phyloP scores from a whole-genome alignment of 2,329 filamentous ascomycete genomes.

The Leptographium procerum region DNA sequence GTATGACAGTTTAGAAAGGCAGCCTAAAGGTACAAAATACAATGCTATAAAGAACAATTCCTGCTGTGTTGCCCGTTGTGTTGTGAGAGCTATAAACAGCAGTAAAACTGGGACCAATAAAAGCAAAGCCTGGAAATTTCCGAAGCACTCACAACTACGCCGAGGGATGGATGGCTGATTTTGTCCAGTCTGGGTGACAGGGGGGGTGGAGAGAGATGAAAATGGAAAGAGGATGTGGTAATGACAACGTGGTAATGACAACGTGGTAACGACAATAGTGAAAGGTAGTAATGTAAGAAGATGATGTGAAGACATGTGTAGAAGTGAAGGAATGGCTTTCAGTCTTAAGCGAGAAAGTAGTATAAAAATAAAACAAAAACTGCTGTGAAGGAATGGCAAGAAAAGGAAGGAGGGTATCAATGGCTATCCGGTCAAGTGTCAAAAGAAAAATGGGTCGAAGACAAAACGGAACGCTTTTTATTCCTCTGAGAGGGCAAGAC shows the following conservation, averaged over 20 bases:
- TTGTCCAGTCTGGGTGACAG: not conserved
- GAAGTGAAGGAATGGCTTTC: not conserved
- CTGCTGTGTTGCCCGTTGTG: not conserved
- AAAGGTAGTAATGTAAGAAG: not conserved
- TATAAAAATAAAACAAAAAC: not conserved
- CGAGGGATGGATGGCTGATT: too few species aligned
- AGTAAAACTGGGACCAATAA: not conserved
- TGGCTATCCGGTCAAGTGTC: not conserved
- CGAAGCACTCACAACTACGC: not conserved
- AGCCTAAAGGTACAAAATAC: not conserved
- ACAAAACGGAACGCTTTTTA: constrained; percentile 1
- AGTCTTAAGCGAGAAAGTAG: not conserved
- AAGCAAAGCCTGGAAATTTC: not conserved
- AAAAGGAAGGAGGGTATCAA: not conserved
- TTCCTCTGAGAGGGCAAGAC: not conserved
- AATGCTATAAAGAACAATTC: not conserved
- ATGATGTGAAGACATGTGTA: not conserved
- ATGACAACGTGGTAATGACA: not conserved
- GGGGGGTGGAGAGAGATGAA: not conserved
- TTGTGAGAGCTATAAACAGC: not conserved
- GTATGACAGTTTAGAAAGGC: not conserved
- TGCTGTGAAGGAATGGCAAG: not conserved
- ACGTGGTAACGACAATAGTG: not conserved
- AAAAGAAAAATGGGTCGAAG: not conserved
- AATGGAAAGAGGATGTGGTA: not conserved